A percentile compares a stretch with the other conserved stretches of the same genome.
Evolutionary conservation across 257 asterid species (phyloP).

Genomic region (Capsicum baccatum): DNA sequence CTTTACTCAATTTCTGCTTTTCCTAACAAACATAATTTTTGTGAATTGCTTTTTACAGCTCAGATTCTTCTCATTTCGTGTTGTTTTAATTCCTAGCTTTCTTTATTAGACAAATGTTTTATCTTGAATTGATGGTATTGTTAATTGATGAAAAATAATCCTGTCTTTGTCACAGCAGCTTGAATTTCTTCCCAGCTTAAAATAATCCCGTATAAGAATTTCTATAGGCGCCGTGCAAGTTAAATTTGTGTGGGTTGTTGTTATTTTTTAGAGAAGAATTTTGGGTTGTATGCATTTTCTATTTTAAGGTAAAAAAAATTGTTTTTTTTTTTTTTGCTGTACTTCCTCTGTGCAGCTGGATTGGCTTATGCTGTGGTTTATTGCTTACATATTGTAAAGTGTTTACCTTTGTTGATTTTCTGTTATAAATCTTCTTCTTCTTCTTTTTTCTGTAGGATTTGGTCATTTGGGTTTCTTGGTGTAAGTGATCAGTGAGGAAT

Average conservation of each 20-base stretch:
- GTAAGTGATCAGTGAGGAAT: conserved; percentile 34
- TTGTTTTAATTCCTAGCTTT: background rate
- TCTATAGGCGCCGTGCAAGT: conserved; percentile 31
- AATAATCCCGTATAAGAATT: conserved; percentile 20
- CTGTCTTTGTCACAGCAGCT: conserved; percentile 45
- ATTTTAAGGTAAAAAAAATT: conserved; percentile 34
- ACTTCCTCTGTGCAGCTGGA: background rate
- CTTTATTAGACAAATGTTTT: background rate
- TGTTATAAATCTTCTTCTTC: conserved; percentile 6
- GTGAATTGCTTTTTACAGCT: conserved; percentile 22
- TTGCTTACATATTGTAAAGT: background rate
- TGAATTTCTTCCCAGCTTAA: conserved; percentile 30
- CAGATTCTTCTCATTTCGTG: conserved; percentile 25
- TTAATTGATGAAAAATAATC: conserved; percentile 7
- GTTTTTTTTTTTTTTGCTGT: background rate
- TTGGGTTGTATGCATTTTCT: conserved; percentile 36
- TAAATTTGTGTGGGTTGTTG: conserved; percentile 31
- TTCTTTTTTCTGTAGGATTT: conserved; percentile 1
- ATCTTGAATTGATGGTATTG: background rate
- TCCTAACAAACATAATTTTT: background rate
- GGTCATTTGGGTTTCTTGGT: conserved; percentile 28
- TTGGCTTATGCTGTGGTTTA: background rate
- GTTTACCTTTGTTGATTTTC: background rate
- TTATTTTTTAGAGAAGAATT: conserved; percentile 32
- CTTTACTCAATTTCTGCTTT: background rate